Evolutionary conservation across 2,329 filamentous ascomycete species (phyloP), one percentile per base, ranked within the genome.

Genomic region (Lachnellula willkommii): DNA sequence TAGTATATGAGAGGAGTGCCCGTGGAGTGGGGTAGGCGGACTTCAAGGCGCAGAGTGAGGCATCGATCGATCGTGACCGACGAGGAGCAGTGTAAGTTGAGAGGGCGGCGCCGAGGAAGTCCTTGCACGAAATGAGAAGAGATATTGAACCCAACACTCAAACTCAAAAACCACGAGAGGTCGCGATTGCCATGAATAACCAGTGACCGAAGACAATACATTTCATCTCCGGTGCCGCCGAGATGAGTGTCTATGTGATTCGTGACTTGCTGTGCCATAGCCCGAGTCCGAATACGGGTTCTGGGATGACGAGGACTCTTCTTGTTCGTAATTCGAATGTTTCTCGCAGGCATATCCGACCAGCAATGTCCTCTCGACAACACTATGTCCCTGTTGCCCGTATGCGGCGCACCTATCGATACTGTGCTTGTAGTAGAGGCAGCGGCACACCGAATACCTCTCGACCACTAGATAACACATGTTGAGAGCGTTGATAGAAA

Each of bases 391-490:
- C 60, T 78, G 77, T 61, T 83, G 81, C 52, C 81, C 82, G 66
- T 84, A 82, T 51, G 78, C 76, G 42, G 79, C 74, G 66, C 86
- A 89, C 61, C 83, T 85, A 64, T 89, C 85, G 63, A 89, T 76
- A 42, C 80, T 78, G 68, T 89, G 86, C 62, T 79, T 75, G 73
- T 87, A 81, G 72, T 89, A 88, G 58, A 87, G 72, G 67, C 86
- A 89, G 63, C 81, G 78, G 74, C 86, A 89, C 55, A 85, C 84
- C 15, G 84, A 80, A 72, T 84, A 89, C 61, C 83, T 78, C 69
- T 89, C 86, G 66, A 87, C 75, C 60, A 89, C 76, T 71, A 86
- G 82, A 68, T 86, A 85, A 69, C 86, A 89, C 85, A 89, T 89
- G 57, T 52, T 74, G 66, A 63, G 32, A 47, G 53, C 54, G 42